Percentiles rank a stretch among this genome's conserved stretches.
phyloP scores from a whole-genome alignment of 768 basidiomycete genomes.

The Tricholoma hemisulphureum region DNA sequence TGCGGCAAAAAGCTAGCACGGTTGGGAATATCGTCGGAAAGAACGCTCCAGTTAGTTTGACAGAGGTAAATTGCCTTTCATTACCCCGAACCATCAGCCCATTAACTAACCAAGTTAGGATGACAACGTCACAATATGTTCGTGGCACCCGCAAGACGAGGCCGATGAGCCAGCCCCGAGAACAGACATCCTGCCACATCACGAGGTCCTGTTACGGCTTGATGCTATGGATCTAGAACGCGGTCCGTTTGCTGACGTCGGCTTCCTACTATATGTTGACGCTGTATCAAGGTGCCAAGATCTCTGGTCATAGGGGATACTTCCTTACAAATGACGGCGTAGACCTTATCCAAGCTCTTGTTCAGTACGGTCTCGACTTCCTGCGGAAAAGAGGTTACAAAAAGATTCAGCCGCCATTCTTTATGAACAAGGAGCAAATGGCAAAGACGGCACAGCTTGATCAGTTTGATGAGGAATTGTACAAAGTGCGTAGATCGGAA shows the following conservation, averaged over 20 bases:
- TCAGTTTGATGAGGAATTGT: constrained; percentile 97
- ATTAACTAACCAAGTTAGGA: constrained; percentile 54
- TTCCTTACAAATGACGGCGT: constrained; percentile 95
- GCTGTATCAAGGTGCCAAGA: constrained; percentile 66
- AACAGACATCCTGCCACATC: constrained; percentile 88
- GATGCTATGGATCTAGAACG: constrained; percentile 98
- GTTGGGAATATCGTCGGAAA: constrained; percentile 94
- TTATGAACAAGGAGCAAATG: constrained; percentile 99
- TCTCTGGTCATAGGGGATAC: constrained; percentile 94
- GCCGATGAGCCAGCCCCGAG: constrained; percentile 69
- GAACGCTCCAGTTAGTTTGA: constrained; percentile 78
- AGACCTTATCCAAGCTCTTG: constrained; percentile 95
- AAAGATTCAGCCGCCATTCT: constrained; percentile 95
- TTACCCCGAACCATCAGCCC: not conserved
- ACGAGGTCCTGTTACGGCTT: constrained; percentile 89
- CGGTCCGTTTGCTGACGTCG: constrained; percentile 46
- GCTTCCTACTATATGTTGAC: not conserved
- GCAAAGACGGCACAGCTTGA: constrained; percentile 96
- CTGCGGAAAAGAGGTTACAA: constrained; percentile 79
- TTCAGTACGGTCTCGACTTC: constrained; percentile 93
- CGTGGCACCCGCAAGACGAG: constrained; percentile 83
- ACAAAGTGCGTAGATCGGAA: constrained; percentile 64
- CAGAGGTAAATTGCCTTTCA: constrained; percentile 60
- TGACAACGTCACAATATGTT: constrained; percentile 79
- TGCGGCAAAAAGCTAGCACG: constrained; percentile 76